phyloP scores from a whole-genome alignment of 2,329 filamentous ascomycete species.

The Neonectria hederae region DNA sequence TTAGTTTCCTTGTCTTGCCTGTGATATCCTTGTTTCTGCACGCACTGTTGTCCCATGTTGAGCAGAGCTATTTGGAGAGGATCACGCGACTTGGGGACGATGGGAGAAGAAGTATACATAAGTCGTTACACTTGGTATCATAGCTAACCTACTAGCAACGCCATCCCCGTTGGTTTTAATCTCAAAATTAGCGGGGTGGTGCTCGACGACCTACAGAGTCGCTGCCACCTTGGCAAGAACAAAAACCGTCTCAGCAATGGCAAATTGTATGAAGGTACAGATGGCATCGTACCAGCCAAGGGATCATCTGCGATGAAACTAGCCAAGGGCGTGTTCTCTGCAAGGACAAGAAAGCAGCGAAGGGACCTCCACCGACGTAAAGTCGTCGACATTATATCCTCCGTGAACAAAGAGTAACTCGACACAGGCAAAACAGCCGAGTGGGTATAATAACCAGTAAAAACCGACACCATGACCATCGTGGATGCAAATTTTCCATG shows the following conservation, averaged over 20 bases:
- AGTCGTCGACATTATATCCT: neutral
- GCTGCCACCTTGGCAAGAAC: no score
- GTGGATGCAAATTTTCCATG: no score
- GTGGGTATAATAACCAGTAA: no score
- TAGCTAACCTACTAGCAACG: neutral
- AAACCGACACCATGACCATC: no score
- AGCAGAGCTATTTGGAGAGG: no score
- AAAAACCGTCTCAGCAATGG: no score
- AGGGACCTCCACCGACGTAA: neutral
- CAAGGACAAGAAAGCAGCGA: neutral
- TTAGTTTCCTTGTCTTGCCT: neutral
- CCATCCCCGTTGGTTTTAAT: neutral
- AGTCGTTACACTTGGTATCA: neutral
- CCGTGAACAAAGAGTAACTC: neutral
- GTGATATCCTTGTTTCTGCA: neutral
- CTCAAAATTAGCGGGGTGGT: neutral
- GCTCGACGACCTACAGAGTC: neutral
- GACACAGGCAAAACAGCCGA: neutral
- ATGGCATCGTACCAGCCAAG: neutral
- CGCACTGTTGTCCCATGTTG: neutral
- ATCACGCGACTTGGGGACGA: no score
- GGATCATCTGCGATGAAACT: neutral
- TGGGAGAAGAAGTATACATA: neutral
- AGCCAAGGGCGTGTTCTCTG: neutral
- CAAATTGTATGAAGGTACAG: neutral